These are phyloP conservation scores for Rutstroemia sydowiana DNA, from an alignment of 2,329 filamentous ascomycete genomes.

Conservation along the genomic window DNA sequence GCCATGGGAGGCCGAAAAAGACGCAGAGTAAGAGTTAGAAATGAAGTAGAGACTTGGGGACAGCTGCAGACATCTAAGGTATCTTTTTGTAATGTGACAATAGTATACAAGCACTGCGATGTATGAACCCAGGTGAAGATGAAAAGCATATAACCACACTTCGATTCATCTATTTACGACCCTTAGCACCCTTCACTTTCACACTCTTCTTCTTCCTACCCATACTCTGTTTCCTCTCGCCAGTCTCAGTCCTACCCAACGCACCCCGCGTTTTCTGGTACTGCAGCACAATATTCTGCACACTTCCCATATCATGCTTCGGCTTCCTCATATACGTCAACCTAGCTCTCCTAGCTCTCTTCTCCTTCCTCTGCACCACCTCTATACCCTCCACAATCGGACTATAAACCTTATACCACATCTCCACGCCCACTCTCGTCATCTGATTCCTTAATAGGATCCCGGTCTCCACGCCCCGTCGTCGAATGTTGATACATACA, in stretches of 20 bases:
- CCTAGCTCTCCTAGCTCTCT: conserved; percentile 78
- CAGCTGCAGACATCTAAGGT: too few species aligned
- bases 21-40: neutral
- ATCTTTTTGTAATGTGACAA: conserved; percentile 5
- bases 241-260: conserved; percentile 23
- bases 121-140: neutral
- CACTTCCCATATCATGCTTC: conserved; percentile 79
- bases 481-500: conserved; percentile 78
- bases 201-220: conserved; percentile 24
- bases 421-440: conserved; percentile 82
- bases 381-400: conserved; percentile 87
- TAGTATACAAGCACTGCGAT: conserved; percentile 7
- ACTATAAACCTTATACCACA: conserved; percentile 95
- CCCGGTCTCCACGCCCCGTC: conserved; percentile 81
- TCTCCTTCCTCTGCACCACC: conserved; percentile 78
- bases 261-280: conserved; percentile 50
- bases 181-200: conserved; percentile 18
- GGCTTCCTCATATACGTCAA: conserved; percentile 87
- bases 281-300: conserved; percentile 69
- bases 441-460: conserved; percentile 81
- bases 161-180: conserved; percentile 10
- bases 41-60: too few species aligned
- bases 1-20: too few species aligned
- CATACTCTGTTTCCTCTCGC: conserved; percentile 15
- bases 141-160: neutral